Conservation (phyloP, 768 basidiomycete genomes). For the Krasilnikovozyma curviuscula region DNA sequence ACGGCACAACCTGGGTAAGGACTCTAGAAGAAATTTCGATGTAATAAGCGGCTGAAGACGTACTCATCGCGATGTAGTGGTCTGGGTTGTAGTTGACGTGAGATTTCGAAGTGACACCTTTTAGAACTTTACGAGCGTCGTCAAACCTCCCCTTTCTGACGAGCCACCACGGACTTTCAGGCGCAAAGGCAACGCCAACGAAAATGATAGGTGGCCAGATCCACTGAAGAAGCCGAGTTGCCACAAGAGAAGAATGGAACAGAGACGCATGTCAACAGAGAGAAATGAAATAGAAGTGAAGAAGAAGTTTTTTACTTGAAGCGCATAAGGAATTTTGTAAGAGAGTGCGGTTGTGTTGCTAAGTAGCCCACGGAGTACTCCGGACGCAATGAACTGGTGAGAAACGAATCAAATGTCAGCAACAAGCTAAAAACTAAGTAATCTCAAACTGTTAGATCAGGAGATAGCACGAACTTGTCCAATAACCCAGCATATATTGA, state of each 20-base stretch:
- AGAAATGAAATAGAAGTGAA: too few species aligned
- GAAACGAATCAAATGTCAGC: too few species aligned
- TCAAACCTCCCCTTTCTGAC: background rate
- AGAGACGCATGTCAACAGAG: too few species aligned
- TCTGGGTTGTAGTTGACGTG: slow-evolving; percentile 12
- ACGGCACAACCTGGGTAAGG: slow-evolving; percentile 1
- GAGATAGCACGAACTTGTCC: too few species aligned
- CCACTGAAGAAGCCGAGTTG: too few species aligned
- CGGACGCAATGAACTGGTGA: background rate
- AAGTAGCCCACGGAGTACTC: background rate
- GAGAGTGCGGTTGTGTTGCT: background rate
- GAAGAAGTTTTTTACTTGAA: too few species aligned
- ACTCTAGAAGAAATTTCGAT: too few species aligned
- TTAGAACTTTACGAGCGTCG: background rate
- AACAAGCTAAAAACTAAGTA: too few species aligned
- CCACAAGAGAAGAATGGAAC: too few species aligned
- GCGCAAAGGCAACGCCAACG: background rate
- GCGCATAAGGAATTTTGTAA: background rate
- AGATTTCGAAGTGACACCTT: slow-evolving; percentile 2
- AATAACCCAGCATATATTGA: background rate
- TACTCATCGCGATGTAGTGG: too few species aligned
- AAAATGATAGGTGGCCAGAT: background rate
- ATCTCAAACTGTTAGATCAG: too few species aligned
- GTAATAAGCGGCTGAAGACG: too few species aligned
- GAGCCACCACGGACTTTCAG: background rate